Evolutionary conservation across 1,139 yeast genomes (phyloP), one percentile per base, ranked within the genome.

Genomic region (Tardiomyces blankii): DNA sequence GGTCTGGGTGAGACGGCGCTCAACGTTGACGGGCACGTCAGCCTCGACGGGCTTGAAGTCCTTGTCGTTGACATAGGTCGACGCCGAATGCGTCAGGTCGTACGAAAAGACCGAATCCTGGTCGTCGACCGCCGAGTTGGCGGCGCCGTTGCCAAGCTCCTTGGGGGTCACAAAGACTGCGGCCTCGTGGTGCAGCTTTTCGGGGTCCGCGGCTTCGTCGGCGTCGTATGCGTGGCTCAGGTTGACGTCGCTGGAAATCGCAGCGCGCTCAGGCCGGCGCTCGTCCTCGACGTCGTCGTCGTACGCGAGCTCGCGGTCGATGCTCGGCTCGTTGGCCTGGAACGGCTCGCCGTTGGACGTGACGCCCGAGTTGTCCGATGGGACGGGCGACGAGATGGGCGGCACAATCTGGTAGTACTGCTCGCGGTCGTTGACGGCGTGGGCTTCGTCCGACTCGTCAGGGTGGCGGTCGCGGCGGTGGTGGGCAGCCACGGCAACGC

Each of bases 1-100:
- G 12, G 69, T 62, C 47, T 51, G 51, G 9, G 69, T 63, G 42
- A 66, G 54, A n/a, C 61, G 54, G 18, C 70, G 65, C 55, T 66
- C 70, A 6, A 61, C 49, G 14, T 54, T 48, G 3, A 61, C 61
- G 14, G 68, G 65, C 18, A 61, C 45, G 35, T 59, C 59, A 16
- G 63, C 47, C 27, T 54, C 61, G 19, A 59, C 62, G 7, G 69
- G 69, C 53, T 54, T 49, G 50, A 63, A 64, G 50, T 60, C 60
- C 38, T 50, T 50, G 44, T 63, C 67, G n/a, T 51, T 53, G 18
- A 56, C 55, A 41, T 59, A 53, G 12, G 70, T 66, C 33, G 63
- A 57, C 41, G 60, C 54, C 2, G 59, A 54, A 49, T 64, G 61
- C 46, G 54, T 58, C 42, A 57, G 51, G 46, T 65, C 69, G 48